phyloP scores from a whole-genome alignment of 2,329 filamentous ascomycete species.

The Penicillium concentricum region DNA sequence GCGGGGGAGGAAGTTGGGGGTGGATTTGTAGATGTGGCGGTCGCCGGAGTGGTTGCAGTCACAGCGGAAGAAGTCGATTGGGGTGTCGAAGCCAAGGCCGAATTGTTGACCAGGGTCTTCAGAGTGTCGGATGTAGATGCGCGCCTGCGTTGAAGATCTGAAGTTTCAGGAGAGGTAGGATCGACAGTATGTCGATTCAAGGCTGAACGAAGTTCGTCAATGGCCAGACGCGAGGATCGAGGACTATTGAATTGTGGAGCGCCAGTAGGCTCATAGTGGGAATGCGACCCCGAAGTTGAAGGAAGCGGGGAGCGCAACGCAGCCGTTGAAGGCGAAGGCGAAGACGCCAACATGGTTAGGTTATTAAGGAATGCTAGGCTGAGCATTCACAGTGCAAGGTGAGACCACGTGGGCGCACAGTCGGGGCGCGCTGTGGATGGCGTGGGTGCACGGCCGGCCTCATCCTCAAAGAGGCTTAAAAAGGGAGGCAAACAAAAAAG shows the following conservation, averaged over 20 bases:
- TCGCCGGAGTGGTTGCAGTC: slow-evolving; percentile 9
- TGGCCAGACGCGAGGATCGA: slow-evolving; percentile 37
- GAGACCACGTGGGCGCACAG: slow-evolving; percentile 40
- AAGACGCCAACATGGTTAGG: slow-evolving; percentile 40
- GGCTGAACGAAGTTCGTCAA: slow-evolving; percentile 43
- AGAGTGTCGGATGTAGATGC: slow-evolving; percentile 28
- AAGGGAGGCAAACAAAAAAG: not conserved
- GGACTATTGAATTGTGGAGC: slow-evolving; percentile 33
- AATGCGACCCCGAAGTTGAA: slow-evolving; percentile 21
- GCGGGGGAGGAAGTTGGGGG: slow-evolving; percentile 19
- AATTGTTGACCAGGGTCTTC: slow-evolving; percentile 7
- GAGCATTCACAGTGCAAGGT: slow-evolving; percentile 27
- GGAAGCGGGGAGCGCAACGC: slow-evolving; percentile 33
- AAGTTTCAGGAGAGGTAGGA: slow-evolving; percentile 31
- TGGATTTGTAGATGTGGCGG: slow-evolving; percentile 16
- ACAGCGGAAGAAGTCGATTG: slow-evolving; percentile 16
- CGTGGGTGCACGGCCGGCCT: slow-evolving; percentile 33
- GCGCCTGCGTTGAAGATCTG: slow-evolving; percentile 35
- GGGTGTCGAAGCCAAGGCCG: slow-evolving; percentile 19
- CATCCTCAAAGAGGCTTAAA: slow-evolving; percentile 24
- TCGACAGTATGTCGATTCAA: slow-evolving; percentile 41
- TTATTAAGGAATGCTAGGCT: slow-evolving; percentile 19
- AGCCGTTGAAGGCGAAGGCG: slow-evolving; percentile 41
- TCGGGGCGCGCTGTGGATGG: slow-evolving; percentile 34
- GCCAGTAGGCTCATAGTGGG: slow-evolving; percentile 33